Base-by-base conservation (phyloP, 257 asterid species). In the Salvia miltiorrhiza region DNA sequence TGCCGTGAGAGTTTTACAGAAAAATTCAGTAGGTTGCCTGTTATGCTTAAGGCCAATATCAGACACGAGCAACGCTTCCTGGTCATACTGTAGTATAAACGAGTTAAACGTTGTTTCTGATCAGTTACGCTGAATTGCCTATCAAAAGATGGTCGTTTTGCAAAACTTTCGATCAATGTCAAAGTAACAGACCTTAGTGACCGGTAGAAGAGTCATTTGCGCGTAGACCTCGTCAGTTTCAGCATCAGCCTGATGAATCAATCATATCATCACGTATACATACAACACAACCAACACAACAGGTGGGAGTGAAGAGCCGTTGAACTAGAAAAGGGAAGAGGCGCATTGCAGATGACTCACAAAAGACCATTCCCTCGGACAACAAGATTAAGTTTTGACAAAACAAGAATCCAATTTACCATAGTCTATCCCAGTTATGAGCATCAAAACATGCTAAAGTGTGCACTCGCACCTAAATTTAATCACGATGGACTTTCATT, bases 171-270 rank as follows among this genome's bases (percentile, higher is more conserved):
- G 10, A 37, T 11, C 56, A 40, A 40, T 24, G 13, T 10, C 10
- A 33, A 24, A 8, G 24, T 1, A 61, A 60, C 78, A 33, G 49
- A 81, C 95, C 84, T 85, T 85, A 76, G 65, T 84, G 72, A 90
- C 98, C 8, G 98, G 97, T 81, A 85, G 97, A 76, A 93, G 96
- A 26, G 97, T 88, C 98, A 93, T 93, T 78, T 93, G 97, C 43
- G 98, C 98, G 77, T 93, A 93, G 67, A 93, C 97, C 85, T 93
- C 98, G 24, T 93, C 98, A 1, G 95, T 90, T 82, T 93, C 98
- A 13, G 81, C 85, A 84, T 93, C 98, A 80, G 98, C 98, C 98
- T 93, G 73, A 37, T 58, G 35, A 76, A 66, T 57, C 14, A 65
- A 64, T 40, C 17, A 55, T 21, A 56, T 65, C 61, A 50, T 69